These are phyloP conservation scores for Hortiboletus rubellus DNA, from an alignment of 1,284 basidiomycete genomes.

Conservation along the genomic window DNA sequence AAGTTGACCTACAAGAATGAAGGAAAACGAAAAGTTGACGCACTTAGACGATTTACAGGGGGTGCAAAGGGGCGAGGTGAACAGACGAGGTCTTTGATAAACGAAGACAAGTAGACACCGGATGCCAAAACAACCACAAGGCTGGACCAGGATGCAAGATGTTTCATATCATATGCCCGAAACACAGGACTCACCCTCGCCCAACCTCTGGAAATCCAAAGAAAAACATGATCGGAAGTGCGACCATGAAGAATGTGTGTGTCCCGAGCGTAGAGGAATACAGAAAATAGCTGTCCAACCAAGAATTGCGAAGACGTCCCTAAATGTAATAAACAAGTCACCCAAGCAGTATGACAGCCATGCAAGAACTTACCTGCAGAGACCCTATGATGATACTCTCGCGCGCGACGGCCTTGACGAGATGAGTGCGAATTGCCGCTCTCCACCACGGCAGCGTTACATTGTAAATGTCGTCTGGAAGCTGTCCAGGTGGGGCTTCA, in stretches of 20 bases:
- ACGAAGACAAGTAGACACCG: conserved; percentile 84
- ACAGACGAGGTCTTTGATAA: conserved; percentile 89
- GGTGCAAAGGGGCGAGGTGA: conserved; percentile 90
- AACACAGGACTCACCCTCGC: conserved; percentile 57
- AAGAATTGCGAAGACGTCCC: conserved; percentile 63
- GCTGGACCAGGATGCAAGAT: conserved; percentile 38
- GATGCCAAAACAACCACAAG: conserved; percentile 73
- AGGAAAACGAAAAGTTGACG: conserved; percentile 28
- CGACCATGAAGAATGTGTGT: conserved; percentile 94
- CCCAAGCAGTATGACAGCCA: background rate
- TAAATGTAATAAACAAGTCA: conserved; percentile 28
- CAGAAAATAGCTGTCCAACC: conserved; percentile 86
- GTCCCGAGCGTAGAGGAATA: conserved; percentile 89
- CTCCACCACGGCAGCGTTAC: conserved; percentile 53
- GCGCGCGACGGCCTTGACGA: conserved; percentile 59
- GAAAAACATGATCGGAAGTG: conserved; percentile 86
- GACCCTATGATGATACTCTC: conserved; percentile 70
- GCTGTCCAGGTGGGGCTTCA: conserved; percentile 16
- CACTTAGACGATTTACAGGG: conserved; percentile 84
- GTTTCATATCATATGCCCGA: background rate
- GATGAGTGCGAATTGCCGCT: conserved; percentile 54
- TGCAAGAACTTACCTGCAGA: conserved; percentile 58
- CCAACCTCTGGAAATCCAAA: conserved; percentile 76
- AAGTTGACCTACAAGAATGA: background rate
- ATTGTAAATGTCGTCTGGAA: conserved; percentile 28